Base-by-base conservation (phyloP, 257 asterid species). In the Gentiana straminea region DNA sequence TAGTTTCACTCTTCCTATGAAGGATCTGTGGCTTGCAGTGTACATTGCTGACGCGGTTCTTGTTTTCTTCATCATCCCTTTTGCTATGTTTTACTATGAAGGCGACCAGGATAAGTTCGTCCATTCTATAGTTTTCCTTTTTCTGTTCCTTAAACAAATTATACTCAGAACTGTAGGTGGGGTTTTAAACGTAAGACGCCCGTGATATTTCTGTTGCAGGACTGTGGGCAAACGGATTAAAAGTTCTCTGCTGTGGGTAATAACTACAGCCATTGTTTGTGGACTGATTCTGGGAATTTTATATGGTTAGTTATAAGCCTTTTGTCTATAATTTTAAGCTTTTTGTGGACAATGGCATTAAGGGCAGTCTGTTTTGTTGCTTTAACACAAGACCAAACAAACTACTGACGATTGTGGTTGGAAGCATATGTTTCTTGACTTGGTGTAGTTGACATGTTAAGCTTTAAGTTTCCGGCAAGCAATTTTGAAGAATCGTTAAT, bases 21-120 rank as follows among this genome's bases (percentile, higher is more conserved):
- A 83, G 82, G 85, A 85, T 41, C 73, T 92, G 61, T 92, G 99
- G 99, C 95, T 92, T 57, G 84, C 88, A 32, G 58, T 92, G 63
- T 88, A 92, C 73, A 88, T 88, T 51, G 73, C 81, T 49, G 94
- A 92, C 54, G 99, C 97, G 0, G 12, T 92, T 35, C 94, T 92
- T 13, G 97, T 92, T 35, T 92, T 92, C 79, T 92, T 92, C 53
- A 64, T 92, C 52, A 92, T 92, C 51, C 99, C 97, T 0, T 92
- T 92, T 66, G 94, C 99, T 49, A 92, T 92, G 95, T 92, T 92
- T 66, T 92, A 81, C 68, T 92, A 92, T 56, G 99, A 92, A 79
- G 99, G 97, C 50, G 99, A 92, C 72, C 94, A 78, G 80, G 99
- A 88, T 69, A 92, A 88, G 97, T 88, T 32, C 48, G 84, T 68